phyloP scores from a whole-genome alignment of 257 asterid genomes.

The Jaltomata sinuosa region DNA sequence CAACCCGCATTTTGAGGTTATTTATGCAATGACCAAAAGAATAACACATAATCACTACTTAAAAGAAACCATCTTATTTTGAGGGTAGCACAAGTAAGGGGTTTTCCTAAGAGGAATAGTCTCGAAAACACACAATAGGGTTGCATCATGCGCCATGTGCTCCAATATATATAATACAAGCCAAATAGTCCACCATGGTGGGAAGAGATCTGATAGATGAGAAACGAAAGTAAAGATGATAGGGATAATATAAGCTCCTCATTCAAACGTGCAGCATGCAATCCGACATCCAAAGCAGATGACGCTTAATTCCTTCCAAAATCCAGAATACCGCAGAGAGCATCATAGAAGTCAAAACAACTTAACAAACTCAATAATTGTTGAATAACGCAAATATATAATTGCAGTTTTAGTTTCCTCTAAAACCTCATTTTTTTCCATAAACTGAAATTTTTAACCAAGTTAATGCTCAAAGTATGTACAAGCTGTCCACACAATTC shows the following conservation, averaged over 20 bases:
- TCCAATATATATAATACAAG: neutral
- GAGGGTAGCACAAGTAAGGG: neutral
- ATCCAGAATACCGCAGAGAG: neutral
- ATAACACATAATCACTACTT: neutral
- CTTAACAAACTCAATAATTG: neutral
- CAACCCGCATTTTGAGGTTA: constrained; percentile 20
- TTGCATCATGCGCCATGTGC: neutral
- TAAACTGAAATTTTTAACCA: neutral
- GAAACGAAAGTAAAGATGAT: neutral
- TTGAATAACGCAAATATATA: neutral
- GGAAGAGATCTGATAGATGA: neutral
- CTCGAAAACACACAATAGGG: neutral
- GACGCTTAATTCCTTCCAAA: neutral
- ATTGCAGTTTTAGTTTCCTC: neutral
- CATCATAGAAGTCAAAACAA: neutral
- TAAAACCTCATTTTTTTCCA: neutral
- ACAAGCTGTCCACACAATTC: neutral
- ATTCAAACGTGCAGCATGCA: neutral
- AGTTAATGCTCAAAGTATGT: neutral
- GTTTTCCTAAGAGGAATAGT: neutral
- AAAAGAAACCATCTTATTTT: neutral
- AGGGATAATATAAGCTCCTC: neutral
- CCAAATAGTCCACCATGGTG: neutral
- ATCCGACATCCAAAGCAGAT: neutral
- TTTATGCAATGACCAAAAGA: neutral